Evolutionary conservation across 345 rosid species (phyloP), one percentile per base, ranked within the genome.

Genomic region (Pistacia atlantica): DNA sequence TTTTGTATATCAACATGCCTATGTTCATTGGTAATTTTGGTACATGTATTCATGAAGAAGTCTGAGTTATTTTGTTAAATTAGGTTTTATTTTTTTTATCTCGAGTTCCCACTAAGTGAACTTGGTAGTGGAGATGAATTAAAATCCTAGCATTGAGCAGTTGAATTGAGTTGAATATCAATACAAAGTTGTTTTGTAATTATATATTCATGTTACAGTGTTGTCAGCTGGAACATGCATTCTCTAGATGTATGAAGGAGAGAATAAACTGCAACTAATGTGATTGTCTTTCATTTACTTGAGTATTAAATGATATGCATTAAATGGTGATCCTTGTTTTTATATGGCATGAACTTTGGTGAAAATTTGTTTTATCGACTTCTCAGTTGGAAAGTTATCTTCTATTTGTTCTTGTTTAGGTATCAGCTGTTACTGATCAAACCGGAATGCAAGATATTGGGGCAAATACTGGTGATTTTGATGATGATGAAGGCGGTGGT

Each of bases 401-500:
- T 63, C 73, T 55, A 22, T 73, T 48, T 75, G 1, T 6, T 71
- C 74, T 64, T 51, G 55, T 67, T 74, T 77, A 94, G 97, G 98
- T 96, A 80, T 96, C 99, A 72, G 90, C 98, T 68, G 91, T 93
- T 58, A 93, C 99, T 10, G 97, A 96, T 85, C 99, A 92, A 81
- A 78, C 84, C 14, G 93, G 87, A 77, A 61, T 77, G 69, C 92
- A 84, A 75, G 98, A 96, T 60, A 83, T 79, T 78, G 91, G 86
- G 62, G 82, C 88, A 69, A 87, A 72, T 86, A 77, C 97, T 1
- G 93, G 86, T 78, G 98, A 96, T 92, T 84, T 96, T 79, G 99
- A 96, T 85, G 99, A 96, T 65, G 97, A 96, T 38, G 99, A 96
- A 58, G 98, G 99, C 60, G 92, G 91, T 75, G 99, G 97, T 78